Percentiles rank a stretch among this genome's conserved stretches.
Conservation (phyloP, 805 yeast species). For the Brettanomyces bruxellensis region DNA sequence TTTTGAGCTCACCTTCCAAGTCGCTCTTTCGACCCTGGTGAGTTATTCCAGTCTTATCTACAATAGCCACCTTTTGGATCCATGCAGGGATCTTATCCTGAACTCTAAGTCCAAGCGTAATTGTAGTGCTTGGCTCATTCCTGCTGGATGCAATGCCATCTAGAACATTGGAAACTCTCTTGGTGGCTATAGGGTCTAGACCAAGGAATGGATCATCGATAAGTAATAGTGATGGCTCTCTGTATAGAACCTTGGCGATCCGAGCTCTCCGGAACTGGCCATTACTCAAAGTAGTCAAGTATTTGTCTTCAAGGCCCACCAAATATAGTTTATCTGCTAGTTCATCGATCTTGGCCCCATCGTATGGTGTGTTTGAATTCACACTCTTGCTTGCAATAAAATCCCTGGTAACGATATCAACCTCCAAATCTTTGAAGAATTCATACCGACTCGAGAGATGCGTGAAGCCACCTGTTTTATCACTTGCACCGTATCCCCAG, state of each 20-base stretch:
- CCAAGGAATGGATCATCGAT: slow-evolving; percentile 93
- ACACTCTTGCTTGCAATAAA: slow-evolving; percentile 52
- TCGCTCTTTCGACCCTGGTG: slow-evolving; percentile 36
- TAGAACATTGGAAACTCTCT: slow-evolving; percentile 49
- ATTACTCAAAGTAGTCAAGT: slow-evolving; percentile 83
- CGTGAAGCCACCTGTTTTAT: slow-evolving; percentile 38
- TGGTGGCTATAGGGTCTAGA: slow-evolving; percentile 66
- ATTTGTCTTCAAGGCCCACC: slow-evolving; percentile 49
- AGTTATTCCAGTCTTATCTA: slow-evolving; percentile 44
- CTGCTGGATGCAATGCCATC: slow-evolving; percentile 10
- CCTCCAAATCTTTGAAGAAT: slow-evolving; percentile 64
- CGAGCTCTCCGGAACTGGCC: slow-evolving; percentile 92
- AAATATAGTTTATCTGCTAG: slow-evolving; percentile 46
- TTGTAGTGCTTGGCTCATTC: slow-evolving; percentile 29
- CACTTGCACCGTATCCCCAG: slow-evolving; percentile 28
- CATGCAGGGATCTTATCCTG: slow-evolving; percentile 76
- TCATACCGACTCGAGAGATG: slow-evolving; percentile 89
- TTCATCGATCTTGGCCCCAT: slow-evolving; percentile 28
- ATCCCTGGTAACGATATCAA: slow-evolving; percentile 60
- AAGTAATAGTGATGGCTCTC: slow-evolving; percentile 54
- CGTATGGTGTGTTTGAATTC: slow-evolving; percentile 28
- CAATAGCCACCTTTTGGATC: slow-evolving; percentile 66
- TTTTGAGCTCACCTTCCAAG: slow-evolving; percentile 14
- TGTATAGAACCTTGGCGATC: slow-evolving; percentile 64
- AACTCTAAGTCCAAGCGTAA: slow-evolving; percentile 66